phyloP scores from a whole-genome alignment of 257 asterid species.

The Dorcoceras hygrometricum region DNA sequence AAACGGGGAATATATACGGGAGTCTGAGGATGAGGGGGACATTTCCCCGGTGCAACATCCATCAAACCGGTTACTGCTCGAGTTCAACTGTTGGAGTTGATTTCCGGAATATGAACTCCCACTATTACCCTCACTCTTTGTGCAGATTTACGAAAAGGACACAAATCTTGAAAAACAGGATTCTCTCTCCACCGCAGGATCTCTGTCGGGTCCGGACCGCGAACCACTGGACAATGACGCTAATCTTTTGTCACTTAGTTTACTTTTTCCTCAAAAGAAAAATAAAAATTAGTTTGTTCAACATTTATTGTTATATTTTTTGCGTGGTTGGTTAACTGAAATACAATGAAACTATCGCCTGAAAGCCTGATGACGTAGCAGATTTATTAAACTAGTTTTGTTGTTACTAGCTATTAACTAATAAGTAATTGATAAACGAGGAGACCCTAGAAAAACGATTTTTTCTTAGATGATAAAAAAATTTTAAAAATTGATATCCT shows the following conservation, averaged over 20 bases:
- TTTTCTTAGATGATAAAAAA: too few species aligned
- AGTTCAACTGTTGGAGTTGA: slow-evolving; percentile 24
- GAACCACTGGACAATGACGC: slow-evolving; percentile 36
- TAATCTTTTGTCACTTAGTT: slow-evolving; percentile 26
- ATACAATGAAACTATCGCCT: background rate
- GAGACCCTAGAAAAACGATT: too few species aligned
- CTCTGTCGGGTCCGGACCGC: slow-evolving; percentile 44
- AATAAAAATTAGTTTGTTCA: background rate
- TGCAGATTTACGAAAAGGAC: slow-evolving; percentile 2
- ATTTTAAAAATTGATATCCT: too few species aligned
- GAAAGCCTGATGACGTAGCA: background rate
- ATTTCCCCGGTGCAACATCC: too few species aligned
- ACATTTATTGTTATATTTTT: slow-evolving; percentile 1
- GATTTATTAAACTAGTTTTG: background rate
- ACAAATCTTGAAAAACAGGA: slow-evolving; percentile 24
- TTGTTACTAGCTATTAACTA: too few species aligned
- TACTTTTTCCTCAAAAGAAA: slow-evolving; percentile 15
- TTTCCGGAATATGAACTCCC: slow-evolving; percentile 14
- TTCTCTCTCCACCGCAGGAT: slow-evolving; percentile 39
- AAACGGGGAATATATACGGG: too few species aligned
- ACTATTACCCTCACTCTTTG: slow-evolving; percentile 9
- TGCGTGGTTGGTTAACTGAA: slow-evolving; percentile 24
- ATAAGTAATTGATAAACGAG: too few species aligned
- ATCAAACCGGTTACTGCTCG: too few species aligned
- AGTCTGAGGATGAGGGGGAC: background rate